Evolutionary conservation across 352 stramenopile genomes (phyloP), one percentile per base, ranked within the genome.

Genomic region (Globisporangium polare): DNA sequence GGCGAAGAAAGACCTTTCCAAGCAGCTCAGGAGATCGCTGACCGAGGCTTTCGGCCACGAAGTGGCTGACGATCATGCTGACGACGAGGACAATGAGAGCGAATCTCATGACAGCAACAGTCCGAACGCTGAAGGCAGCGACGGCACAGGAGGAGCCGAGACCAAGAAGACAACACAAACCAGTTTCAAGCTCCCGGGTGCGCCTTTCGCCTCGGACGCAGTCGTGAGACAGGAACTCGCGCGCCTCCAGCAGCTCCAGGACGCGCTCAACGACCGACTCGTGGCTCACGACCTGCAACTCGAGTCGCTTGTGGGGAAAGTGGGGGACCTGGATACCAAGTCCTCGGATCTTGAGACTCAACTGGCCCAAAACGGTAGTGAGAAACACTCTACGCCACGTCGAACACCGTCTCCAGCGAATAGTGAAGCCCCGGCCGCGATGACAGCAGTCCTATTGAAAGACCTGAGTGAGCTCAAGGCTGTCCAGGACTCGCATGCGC

Each of bases 391-490:
- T 31, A 55, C 50, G 17, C 29, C 29, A 27, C 50, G 17, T 24
- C 27, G 10, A 42, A 27, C 42, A 37, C n/a, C 50, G 31, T 22
- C 27, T 41, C n/a, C 27, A 41, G 2, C 12, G 27, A 9, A 18
- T 54, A 63, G 37, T 24, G 65, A 53, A 57, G 63, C 22, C 5
- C 9, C 22, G 57, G 43, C n/a, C n/a, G n/a, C n/a, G 45, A 31
- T 33, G 3, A 17, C 57, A 8, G 66, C 51, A 4, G 24, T 43
- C 18, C 63, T 90, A n/a, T 67, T 83, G 63, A 73, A 78, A 13
- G 72, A 82, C 18, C 51, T 90, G 27, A 77, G 81, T 37, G 77
- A 76, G 20, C 62, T 88, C 15, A 74, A 74, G 33, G 58, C 64
- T 27, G 66, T 76, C 12, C 77, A 90, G 33, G 68, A 76, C 10